Conservation (phyloP, 2,329 filamentous ascomycete species). For the Gliomastix tumulicola region DNA sequence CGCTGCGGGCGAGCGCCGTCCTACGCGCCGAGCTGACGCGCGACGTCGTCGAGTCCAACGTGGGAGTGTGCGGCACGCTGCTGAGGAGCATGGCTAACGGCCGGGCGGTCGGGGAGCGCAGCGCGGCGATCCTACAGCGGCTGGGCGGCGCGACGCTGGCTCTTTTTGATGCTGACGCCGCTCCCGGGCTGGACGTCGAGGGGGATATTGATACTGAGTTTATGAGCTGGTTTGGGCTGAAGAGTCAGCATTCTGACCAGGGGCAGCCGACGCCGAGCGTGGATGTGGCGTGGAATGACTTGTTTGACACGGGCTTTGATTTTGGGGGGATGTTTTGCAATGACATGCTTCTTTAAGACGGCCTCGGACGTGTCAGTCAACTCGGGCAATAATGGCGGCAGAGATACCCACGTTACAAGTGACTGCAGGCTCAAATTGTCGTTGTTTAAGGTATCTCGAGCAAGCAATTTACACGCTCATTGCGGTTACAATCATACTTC, state of each 20-base stretch:
- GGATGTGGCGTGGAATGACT: neutral
- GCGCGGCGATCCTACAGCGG: neutral
- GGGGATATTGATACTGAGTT: neutral
- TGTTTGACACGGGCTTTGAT: neutral
- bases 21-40: neutral
- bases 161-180: neutral
- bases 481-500: too few relatives aligned
- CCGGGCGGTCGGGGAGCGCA: neutral
- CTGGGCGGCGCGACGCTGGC: neutral
- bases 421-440: too few relatives aligned
- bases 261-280: neutral
- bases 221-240: neutral
- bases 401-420: too few relatives aligned
- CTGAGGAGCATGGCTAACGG: neutral
- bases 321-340: neutral
- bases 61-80: neutral
- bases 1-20: slow-evolving; percentile 11
- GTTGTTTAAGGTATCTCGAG: too few relatives aligned
- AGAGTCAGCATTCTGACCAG: neutral
- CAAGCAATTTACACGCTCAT: too few relatives aligned
- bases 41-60: neutral
- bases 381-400: too few relatives aligned
- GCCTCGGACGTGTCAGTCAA: too few relatives aligned
- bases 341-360: neutral
- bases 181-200: too few relatives aligned